Evolutionary conservation across 352 stramenopile species (phyloP).

Genomic region (Globisporangium megalacanthum): DNA sequence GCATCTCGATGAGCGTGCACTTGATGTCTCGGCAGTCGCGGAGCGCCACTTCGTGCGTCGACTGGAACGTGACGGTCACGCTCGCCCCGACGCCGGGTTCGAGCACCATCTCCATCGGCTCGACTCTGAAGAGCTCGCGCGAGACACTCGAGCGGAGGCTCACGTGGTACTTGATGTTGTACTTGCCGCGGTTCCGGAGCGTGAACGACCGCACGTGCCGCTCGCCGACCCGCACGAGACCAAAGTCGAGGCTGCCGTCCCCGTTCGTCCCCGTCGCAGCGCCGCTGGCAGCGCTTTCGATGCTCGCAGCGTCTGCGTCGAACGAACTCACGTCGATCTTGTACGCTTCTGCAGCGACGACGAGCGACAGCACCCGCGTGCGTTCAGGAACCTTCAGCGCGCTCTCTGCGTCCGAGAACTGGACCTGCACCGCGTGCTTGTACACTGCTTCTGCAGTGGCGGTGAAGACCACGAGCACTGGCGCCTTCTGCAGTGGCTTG

Average conservation of each 20-base stretch:
- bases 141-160: slow-evolving; percentile 38
- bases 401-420: slow-evolving; percentile 83
- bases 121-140: slow-evolving; percentile 75
- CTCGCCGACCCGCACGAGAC: slow-evolving; percentile 89
- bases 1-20: slow-evolving; percentile 90
- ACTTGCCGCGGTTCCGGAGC: slow-evolving; percentile 91
- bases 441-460: slow-evolving; percentile 68
- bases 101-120: slow-evolving; percentile 73
- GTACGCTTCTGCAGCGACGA: slow-evolving; percentile 84
- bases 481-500: slow-evolving; percentile 54
- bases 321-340: slow-evolving; percentile 88
- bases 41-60: slow-evolving; percentile 73
- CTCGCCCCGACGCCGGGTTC: slow-evolving; percentile 56
- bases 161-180: slow-evolving; percentile 88
- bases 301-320: slow-evolving; percentile 33
- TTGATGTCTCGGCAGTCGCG: slow-evolving; percentile 91
- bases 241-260: slow-evolving; percentile 89
- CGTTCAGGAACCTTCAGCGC: slow-evolving; percentile 39
- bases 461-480: slow-evolving; percentile 67
- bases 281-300: slow-evolving; percentile 8
- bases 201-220: slow-evolving; percentile 70
- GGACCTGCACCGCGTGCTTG: slow-evolving; percentile 47
- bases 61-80: slow-evolving; percentile 80
- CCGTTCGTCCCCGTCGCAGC: slow-evolving; percentile 11
- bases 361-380: slow-evolving; percentile 25